Conservation (phyloP, 2,329 filamentous ascomycete species). For the Hypoxylon sp. region DNA sequence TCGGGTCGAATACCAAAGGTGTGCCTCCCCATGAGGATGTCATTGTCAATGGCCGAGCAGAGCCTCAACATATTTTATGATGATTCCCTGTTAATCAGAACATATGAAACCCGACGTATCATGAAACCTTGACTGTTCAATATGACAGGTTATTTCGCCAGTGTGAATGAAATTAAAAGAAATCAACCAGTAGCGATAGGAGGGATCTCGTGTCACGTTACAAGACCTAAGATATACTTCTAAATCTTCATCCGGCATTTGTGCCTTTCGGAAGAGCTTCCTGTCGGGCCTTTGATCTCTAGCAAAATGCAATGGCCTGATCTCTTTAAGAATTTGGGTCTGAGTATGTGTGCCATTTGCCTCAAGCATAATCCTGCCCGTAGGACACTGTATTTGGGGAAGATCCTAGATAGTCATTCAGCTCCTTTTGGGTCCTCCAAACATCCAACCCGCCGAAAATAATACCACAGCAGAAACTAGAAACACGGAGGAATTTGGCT, state of each 20-base stretch:
- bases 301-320: slow-evolving; percentile 20
- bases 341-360: slow-evolving; percentile 38
- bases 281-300: slow-evolving; percentile 25
- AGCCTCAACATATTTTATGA: slow-evolving; percentile 34
- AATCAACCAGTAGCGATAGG: slow-evolving; percentile 41
- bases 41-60: slow-evolving; percentile 24
- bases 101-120: slow-evolving; percentile 16
- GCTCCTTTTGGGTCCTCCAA: slow-evolving; percentile 21
- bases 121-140: slow-evolving; percentile 14
- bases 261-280: slow-evolving; percentile 22
- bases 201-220: slow-evolving; percentile 51
- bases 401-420: slow-evolving; percentile 19
- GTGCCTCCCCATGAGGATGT: background rate
- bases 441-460: slow-evolving; percentile 30
- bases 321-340: slow-evolving; percentile 19
- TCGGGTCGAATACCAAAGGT: slow-evolving; percentile 29
- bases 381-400: slow-evolving; percentile 35
- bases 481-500: slow-evolving; percentile 34
- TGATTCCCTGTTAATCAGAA: background rate
- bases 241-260: slow-evolving; percentile 47
- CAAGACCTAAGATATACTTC: slow-evolving; percentile 44
- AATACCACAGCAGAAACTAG: slow-evolving; percentile 41
- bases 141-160: slow-evolving; percentile 23
- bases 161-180: slow-evolving; percentile 32
- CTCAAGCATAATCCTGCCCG: slow-evolving; percentile 33